Conservation (phyloP, 2,329 filamentous ascomycete species). For the Hypoxylon sp. region DNA sequence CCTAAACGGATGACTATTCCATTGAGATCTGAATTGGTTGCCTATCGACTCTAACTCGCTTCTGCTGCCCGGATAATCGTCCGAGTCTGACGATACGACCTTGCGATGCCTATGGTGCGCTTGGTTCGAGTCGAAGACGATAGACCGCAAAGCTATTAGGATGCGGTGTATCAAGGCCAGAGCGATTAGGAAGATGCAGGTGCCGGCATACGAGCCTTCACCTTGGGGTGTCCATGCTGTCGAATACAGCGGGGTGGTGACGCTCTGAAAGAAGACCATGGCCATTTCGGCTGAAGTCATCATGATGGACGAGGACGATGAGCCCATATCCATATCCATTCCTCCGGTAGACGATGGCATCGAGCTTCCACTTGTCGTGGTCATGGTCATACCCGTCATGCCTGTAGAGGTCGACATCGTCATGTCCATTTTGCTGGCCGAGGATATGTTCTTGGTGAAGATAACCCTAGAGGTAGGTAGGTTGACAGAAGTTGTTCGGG, state of each 20-base stretch:
- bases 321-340: constrained; percentile 40
- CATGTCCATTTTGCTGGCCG: constrained; percentile 34
- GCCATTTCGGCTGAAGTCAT: constrained; percentile 51
- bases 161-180: constrained; percentile 79
- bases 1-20: constrained; percentile 46
- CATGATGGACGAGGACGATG: constrained; percentile 35
- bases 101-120: constrained; percentile 23
- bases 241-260: constrained; percentile 77
- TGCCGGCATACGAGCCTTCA: constrained; percentile 83
- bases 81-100: constrained; percentile 32
- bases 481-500: not conserved
- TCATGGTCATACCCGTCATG: constrained; percentile 36
- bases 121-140: constrained; percentile 41
- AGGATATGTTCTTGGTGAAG: not conserved
- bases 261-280: constrained; percentile 67
- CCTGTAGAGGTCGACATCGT: constrained; percentile 28
- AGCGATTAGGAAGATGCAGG: constrained; percentile 90
- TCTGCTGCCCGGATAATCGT: constrained; percentile 34
- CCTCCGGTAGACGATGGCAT: constrained; percentile 34
- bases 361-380: constrained; percentile 33
- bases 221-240: constrained; percentile 79
- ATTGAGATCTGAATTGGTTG: constrained; percentile 38
- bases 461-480: not conserved
- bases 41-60: constrained; percentile 42
- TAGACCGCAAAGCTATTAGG: constrained; percentile 71